Evolutionary conservation across 2,329 filamentous ascomycete species (phyloP).

Genomic region (Calonectria multiphialidica): DNA sequence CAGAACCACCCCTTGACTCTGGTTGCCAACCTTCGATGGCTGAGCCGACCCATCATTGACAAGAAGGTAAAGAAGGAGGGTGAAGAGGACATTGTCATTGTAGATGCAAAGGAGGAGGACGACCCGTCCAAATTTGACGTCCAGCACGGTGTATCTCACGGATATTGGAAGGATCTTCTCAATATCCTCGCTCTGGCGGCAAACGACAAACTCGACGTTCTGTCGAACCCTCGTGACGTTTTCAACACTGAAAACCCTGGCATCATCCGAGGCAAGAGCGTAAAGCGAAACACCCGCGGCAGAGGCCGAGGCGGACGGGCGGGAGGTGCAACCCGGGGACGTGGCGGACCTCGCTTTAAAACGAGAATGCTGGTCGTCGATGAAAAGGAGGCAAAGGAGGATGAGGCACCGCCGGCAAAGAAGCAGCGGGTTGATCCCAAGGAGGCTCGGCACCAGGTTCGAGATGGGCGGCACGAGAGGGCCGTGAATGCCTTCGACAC

Average conservation of each 20-base stretch:
- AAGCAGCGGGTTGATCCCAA: conserved; percentile 21
- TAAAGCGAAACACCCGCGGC: conserved; percentile 10
- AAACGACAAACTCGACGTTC: conserved; percentile 58
- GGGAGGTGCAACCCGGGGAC: not conserved
- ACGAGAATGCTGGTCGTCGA: no score
- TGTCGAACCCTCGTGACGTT: conserved; percentile 53
- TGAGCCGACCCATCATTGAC: conserved; percentile 66
- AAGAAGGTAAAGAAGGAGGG: conserved; percentile 61
- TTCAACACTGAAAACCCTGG: conserved; percentile 52
- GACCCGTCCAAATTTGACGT: conserved; percentile 55
- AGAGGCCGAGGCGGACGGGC: conserved; percentile 13
- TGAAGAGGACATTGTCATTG: conserved; percentile 51
- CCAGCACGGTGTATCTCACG: conserved; percentile 64
- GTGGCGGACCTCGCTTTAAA: not conserved
- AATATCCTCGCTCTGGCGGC: conserved; percentile 67
- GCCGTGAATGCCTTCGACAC: conserved; percentile 56
- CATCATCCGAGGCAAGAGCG: conserved; percentile 39
- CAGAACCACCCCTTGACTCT: conserved; percentile 67
- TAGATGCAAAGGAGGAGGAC: conserved; percentile 50
- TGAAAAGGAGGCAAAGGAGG: not conserved
- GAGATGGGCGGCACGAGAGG: conserved; percentile 54
- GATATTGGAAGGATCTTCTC: conserved; percentile 73
- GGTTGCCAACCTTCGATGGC: conserved; percentile 65
- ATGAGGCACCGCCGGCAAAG: conserved; percentile 9
- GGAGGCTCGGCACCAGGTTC: conserved; percentile 45